phyloP scores from a whole-genome alignment of 2,329 filamentous ascomycete genomes.

The Apiospora saccharicola region DNA sequence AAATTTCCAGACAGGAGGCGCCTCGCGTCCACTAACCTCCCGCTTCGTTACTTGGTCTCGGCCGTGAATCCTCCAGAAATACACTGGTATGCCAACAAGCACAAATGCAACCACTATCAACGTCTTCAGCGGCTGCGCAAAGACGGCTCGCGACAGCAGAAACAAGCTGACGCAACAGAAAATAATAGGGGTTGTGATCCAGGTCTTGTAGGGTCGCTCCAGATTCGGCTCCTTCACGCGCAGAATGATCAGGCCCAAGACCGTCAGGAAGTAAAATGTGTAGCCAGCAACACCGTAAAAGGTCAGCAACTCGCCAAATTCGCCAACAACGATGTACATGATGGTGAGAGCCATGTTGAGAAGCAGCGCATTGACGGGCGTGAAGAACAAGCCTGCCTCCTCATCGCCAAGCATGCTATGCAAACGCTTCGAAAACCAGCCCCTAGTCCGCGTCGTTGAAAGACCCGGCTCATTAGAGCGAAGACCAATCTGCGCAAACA shows the following conservation, averaged over 20 bases:
- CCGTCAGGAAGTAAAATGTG: constrained; percentile 95
- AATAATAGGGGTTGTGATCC: constrained; percentile 96
- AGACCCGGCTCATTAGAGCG: constrained; percentile 51
- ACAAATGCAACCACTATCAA: constrained; percentile 87
- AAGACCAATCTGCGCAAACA: constrained; percentile 86
- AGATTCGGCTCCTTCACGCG: constrained; percentile 86
- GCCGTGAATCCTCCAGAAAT: constrained; percentile 83
- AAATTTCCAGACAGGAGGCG: constrained; percentile 63
- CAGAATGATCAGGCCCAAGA: constrained; percentile 90
- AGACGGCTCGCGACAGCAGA: constrained; percentile 84
- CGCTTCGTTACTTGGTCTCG: constrained; percentile 60
- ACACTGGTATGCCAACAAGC: constrained; percentile 82
- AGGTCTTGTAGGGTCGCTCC: constrained; percentile 91
- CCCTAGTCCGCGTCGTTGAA: constrained; percentile 56
- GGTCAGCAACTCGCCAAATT: constrained; percentile 90
- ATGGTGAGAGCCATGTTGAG: constrained; percentile 80
- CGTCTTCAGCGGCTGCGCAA: constrained; percentile 90
- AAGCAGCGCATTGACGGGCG: constrained; percentile 88
- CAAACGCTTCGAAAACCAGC: constrained; percentile 66
- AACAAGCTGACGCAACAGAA: constrained; percentile 99
- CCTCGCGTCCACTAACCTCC: constrained; percentile 42
- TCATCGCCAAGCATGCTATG: constrained; percentile 76
- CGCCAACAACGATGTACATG: constrained; percentile 83
- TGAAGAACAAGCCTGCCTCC: constrained; percentile 84
- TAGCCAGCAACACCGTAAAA: constrained; percentile 99